Evolutionary conservation across 768 basidiomycete genomes (phyloP).

Genomic region (Tricholoma hemisulphureum): DNA sequence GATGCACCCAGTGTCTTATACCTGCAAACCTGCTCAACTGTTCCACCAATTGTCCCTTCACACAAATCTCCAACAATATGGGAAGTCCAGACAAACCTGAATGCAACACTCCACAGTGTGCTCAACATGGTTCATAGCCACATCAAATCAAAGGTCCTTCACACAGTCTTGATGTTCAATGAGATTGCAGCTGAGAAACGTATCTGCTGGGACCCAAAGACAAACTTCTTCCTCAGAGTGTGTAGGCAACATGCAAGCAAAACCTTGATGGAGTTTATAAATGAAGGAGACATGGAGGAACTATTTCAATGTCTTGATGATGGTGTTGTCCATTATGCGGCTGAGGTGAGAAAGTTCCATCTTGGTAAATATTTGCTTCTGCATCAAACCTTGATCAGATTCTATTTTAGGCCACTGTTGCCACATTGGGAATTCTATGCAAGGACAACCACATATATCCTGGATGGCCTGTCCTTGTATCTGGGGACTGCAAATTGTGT

Average conservation of each 20-base stretch:
- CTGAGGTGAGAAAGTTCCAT: background rate
- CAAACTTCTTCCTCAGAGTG: conserved; percentile 26
- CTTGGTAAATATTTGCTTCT: background rate
- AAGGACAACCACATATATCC: background rate
- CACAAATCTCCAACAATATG: conserved; percentile 1
- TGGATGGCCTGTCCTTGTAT: background rate
- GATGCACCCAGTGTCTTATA: conserved; percentile 14
- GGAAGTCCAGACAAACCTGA: conserved; percentile 6
- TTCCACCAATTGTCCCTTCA: conserved; percentile 18
- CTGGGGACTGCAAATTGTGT: conserved; percentile 8
- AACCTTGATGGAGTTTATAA: conserved; percentile 18
- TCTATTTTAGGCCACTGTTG: background rate
- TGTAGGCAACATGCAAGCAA: conserved; percentile 24
- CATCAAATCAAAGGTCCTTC: conserved; percentile 5
- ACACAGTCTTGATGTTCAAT: conserved; percentile 29
- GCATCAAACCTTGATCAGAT: background rate
- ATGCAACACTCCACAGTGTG: background rate
- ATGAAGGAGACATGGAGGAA: conserved; percentile 21
- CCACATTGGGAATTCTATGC: background rate
- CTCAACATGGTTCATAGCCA: background rate
- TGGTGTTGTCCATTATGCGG: conserved; percentile 20
- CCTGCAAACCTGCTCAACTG: conserved; percentile 10
- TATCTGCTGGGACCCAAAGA: conserved; percentile 21
- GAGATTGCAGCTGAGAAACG: conserved; percentile 27
- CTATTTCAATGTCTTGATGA: conserved; percentile 19